Conservation (phyloP, 345 rosid species). For the Excoecaria agallocha region DNA sequence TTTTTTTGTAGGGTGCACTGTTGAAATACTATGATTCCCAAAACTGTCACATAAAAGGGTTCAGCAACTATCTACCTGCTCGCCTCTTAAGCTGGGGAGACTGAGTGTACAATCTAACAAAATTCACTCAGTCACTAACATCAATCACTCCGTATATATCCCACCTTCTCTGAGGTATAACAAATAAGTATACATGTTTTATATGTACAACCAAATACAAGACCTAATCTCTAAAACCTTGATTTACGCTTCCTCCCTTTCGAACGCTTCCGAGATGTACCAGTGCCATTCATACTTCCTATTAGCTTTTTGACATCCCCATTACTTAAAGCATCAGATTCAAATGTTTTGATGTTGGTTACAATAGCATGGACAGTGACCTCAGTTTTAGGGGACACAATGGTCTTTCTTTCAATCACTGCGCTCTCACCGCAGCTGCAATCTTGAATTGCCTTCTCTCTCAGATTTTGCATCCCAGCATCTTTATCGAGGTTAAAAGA, state of each 20-base stretch:
- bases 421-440: slow-evolving; percentile 49
- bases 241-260: slow-evolving; percentile 50
- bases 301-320: slow-evolving; percentile 49
- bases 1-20: too few relatives aligned
- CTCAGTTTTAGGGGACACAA: slow-evolving; percentile 50
- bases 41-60: not conserved
- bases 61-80: not conserved
- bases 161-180: slow-evolving; percentile 11
- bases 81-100: slow-evolving; percentile 29
- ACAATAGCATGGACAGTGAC: slow-evolving; percentile 56
- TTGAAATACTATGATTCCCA: not conserved
- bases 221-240: slow-evolving; percentile 23
- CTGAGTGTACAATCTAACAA: slow-evolving; percentile 64
- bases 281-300: slow-evolving; percentile 33
- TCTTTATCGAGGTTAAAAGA: slow-evolving; percentile 46
- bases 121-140: slow-evolving; percentile 56
- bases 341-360: slow-evolving; percentile 55
- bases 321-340: slow-evolving; percentile 32
- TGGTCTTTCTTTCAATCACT: slow-evolving; percentile 14
- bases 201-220: slow-evolving; percentile 19
- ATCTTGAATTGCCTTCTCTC: slow-evolving; percentile 53
- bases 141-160: slow-evolving; percentile 8
- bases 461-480: slow-evolving; percentile 41
- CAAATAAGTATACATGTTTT: not conserved
- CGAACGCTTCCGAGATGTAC: slow-evolving; percentile 52